These are phyloP conservation scores for Phytophthora boehmeriae DNA, from an alignment of 352 stramenopile species.

Conservation along the genomic window DNA sequence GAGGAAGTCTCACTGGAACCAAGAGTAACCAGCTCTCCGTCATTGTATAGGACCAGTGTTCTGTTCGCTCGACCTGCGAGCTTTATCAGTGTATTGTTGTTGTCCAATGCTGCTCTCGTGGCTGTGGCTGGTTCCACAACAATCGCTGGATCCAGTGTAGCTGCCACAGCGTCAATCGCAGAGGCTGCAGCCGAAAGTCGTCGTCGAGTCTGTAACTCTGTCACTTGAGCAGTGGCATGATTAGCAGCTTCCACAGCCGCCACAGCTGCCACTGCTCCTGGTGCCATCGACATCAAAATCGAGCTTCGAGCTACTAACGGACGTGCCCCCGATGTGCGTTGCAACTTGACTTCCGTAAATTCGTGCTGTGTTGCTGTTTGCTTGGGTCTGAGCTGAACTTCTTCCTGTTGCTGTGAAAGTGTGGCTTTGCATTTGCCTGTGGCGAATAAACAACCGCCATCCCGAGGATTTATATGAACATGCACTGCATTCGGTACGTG, in stretches of 20 bases:
- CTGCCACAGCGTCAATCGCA: slow-evolving; percentile 8
- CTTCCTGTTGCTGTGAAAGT: slow-evolving; percentile 5
- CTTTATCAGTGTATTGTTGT: slow-evolving; percentile 44
- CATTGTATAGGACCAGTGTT: slow-evolving; percentile 54
- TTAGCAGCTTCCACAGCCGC: slow-evolving; percentile 40
- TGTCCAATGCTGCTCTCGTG: slow-evolving; percentile 16
- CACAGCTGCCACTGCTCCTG: slow-evolving; percentile 29
- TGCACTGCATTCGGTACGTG: slow-evolving; percentile 44
- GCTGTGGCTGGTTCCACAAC: slow-evolving; percentile 17
- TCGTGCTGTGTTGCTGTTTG: slow-evolving; percentile 30
- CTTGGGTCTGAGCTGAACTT: slow-evolving; percentile 13
- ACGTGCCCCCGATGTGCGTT: slow-evolving; percentile 11
- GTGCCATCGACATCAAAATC: slow-evolving; percentile 25
- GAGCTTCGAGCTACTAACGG: slow-evolving; percentile 42
- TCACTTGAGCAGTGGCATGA: slow-evolving; percentile 18
- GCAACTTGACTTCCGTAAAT: slow-evolving; percentile 47
- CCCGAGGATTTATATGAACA: slow-evolving; percentile 50
- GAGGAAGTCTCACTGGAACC: slow-evolving; percentile 22
- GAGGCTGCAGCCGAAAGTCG: slow-evolving; percentile 18
- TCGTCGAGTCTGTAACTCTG: slow-evolving; percentile 29
- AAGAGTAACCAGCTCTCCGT: slow-evolving; percentile 39
- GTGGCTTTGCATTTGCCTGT: slow-evolving; percentile 33
- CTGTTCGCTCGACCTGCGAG: slow-evolving; percentile 45
- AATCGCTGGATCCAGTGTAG: slow-evolving; percentile 9
- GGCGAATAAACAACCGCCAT: slow-evolving; percentile 49